phyloP scores from a whole-genome alignment of 2,329 filamentous ascomycete genomes.

The Verticillium alfalfae region DNA sequence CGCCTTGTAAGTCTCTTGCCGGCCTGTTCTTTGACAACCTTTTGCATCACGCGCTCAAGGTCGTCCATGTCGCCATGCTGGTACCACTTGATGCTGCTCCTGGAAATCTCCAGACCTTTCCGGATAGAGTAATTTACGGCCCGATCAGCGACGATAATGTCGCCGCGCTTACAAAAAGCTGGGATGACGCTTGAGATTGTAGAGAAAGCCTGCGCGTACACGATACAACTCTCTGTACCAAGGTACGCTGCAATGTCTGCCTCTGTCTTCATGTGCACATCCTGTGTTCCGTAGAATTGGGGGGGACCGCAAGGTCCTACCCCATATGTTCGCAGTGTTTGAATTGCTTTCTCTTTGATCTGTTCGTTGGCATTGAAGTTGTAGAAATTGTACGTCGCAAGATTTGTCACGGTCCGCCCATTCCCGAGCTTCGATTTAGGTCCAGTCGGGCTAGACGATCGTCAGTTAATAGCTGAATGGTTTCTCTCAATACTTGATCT shows the following conservation, averaged over 20 bases:
- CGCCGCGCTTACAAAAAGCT: conserved; percentile 92
- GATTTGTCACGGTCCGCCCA: conserved; percentile 86
- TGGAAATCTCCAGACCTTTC: conserved; percentile 87
- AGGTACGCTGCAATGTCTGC: conserved; percentile 87
- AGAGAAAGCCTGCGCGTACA: conserved; percentile 94
- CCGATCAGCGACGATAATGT: conserved; percentile 93
- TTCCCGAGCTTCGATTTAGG: conserved; percentile 85
- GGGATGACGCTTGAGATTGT: conserved; percentile 97
- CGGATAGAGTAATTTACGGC: conserved; percentile 91
- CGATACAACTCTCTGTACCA: conserved; percentile 82
- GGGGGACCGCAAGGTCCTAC: conserved; percentile 95
- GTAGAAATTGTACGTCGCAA: conserved; percentile 95
- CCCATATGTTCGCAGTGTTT: conserved; percentile 89
- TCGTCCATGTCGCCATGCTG: conserved; percentile 96
- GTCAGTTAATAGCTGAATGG: not conserved
- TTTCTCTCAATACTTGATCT: too few species aligned
- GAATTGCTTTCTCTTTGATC: conserved; percentile 91
- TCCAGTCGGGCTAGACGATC: conserved; percentile 64
- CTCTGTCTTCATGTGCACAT: conserved; percentile 97
- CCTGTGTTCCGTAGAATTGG: conserved; percentile 96
- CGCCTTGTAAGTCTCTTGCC: conserved; percentile 84
- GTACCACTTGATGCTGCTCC: conserved; percentile 89
- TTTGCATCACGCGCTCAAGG: conserved; percentile 76
- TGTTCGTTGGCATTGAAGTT: conserved; percentile 92
- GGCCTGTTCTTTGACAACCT: conserved; percentile 81